phyloP scores from a whole-genome alignment of 1,139 yeast genomes.

The Pichia sp. region DNA sequence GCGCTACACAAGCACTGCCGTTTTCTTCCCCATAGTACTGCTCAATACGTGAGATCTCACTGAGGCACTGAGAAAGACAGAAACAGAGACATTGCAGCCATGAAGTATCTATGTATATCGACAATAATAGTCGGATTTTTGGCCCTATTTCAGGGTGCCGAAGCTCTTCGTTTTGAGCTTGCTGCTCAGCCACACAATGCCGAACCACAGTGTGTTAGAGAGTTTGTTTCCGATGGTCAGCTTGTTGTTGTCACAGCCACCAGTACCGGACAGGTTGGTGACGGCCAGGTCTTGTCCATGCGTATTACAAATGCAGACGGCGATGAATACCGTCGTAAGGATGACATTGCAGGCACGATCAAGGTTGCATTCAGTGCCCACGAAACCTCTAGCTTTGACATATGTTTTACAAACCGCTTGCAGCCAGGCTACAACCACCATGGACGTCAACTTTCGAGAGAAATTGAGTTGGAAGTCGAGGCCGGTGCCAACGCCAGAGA shows the following conservation, averaged over 20 bases:
- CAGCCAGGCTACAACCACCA: constrained; percentile 38
- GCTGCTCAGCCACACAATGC: constrained; percentile 25
- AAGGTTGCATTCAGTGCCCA: constrained; percentile 82
- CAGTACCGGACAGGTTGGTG: constrained; percentile 70
- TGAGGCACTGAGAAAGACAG: not conserved
- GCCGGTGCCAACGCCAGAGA: constrained; percentile 97
- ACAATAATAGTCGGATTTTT: constrained; percentile 1
- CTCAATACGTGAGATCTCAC: not conserved
- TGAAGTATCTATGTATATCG: constrained; percentile 5
- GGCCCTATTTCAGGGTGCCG: constrained; percentile 13
- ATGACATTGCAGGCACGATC: constrained; percentile 58
- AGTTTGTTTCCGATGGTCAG: constrained; percentile 78
- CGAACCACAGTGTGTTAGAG: constrained; percentile 73
- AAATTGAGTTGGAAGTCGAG: constrained; percentile 85
- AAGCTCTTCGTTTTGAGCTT: constrained; percentile 30
- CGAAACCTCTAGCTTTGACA: constrained; percentile 79
- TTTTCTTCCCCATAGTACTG: not conserved
- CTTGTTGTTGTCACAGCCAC: constrained; percentile 78
- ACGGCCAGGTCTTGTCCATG: constrained; percentile 75
- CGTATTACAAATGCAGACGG: constrained; percentile 62
- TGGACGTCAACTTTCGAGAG: constrained; percentile 45
- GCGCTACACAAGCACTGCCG: not conserved
- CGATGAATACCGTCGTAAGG: constrained; percentile 63
- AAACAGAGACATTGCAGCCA: not conserved
- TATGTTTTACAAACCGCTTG: constrained; percentile 74